Base-by-base conservation (phyloP, 176 grass and related monocot species). In the Carex scoparia region DNA sequence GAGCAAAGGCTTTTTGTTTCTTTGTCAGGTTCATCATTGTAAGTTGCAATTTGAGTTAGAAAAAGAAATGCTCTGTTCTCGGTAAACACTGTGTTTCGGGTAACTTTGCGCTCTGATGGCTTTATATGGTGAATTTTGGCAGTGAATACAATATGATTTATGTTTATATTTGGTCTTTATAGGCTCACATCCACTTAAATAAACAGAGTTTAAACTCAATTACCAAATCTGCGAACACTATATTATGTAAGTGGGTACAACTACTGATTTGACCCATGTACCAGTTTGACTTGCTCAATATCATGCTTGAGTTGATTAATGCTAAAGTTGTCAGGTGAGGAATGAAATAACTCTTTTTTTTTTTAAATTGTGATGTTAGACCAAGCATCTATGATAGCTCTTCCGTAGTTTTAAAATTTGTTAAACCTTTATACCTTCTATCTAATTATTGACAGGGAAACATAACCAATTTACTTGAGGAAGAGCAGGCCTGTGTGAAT, bases 71-170 rank as follows among this genome's bases (percentile, higher is more conserved):
- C 4, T 75, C 6, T 56, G 11, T 77, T 77, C 73, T 77, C 56
- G 19, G 49, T 77, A 56, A 28, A 77, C 11, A 33, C 48, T 78
- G 13, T 77, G 27, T 78, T 78, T 78, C 28, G 11, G 1, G 51
- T 6, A 78, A 78, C 28, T 33, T 78, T 13, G 46, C 2, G 14
- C 74, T 78, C 51, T 57, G 27, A 56, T 78, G 27, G 51, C 72
- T 55, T 78, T 78, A 15, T 78, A 57, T 78, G 74, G 42, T 56
- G 51, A 57, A 78, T 57, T 32, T 78, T 57, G 27, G 46, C 48
- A 33, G 6, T 55, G 23, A 5, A 78, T 7, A 78, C 0, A 9
- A 9, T 56, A 11, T 49, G 3, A 12, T 12, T 33, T 74, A 28
- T 46, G 40, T 74, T 27, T 56, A 7, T 56, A 56, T 31, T 57